Percentiles rank a stretch among this genome's conserved stretches.
Conservation (phyloP, 208 protist genomes). For the Acanthamoeba sp. region DNA sequence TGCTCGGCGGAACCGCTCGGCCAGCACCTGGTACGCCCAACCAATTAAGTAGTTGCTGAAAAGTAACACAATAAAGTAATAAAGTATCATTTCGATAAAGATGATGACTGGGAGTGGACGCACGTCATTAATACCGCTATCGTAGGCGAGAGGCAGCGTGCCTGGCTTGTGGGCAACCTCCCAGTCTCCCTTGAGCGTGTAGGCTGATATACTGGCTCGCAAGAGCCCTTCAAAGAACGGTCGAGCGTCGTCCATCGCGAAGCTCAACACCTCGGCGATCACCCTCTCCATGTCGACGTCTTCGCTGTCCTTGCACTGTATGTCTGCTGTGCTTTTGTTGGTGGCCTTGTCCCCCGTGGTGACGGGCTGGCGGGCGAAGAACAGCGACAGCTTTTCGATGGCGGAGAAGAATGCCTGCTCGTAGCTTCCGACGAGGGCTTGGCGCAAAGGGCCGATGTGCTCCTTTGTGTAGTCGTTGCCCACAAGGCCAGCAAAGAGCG, state of each 20-base stretch:
- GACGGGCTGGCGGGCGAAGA: background rate
- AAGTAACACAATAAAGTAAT: no score
- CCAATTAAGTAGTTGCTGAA: no score
- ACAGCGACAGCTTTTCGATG: background rate
- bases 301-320: background rate
- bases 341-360: background rate
- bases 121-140: background rate
- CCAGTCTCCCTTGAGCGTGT: background rate
- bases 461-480: constrained; percentile 12
- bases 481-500: background rate
- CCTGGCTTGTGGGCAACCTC: background rate
- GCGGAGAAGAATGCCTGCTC: background rate
- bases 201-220: background rate
- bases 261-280: background rate
- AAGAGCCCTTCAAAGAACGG: background rate
- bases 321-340: background rate
- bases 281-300: background rate
- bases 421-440: background rate
- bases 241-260: background rate
- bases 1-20: background rate
- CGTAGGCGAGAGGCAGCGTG: background rate
- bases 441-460: background rate
- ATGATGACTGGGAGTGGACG: background rate
- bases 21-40: background rate
- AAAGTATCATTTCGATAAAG: no score